Evolutionary conservation across 768 basidiomycete genomes (phyloP).

Genomic region (Lactifluus hygrophoroides): DNA sequence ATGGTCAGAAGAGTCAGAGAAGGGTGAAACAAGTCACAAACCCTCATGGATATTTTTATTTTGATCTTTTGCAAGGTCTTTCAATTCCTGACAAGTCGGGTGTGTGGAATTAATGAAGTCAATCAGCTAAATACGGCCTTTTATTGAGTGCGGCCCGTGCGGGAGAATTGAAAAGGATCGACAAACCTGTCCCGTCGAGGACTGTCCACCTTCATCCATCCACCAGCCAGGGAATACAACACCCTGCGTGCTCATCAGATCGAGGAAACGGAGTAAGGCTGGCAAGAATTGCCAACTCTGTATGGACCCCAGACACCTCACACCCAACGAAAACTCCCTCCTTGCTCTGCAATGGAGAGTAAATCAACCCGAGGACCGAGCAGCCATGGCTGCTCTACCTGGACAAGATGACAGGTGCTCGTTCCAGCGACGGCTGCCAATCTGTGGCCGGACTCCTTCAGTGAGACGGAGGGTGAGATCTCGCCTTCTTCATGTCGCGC

Average conservation of each 20-base stretch:
- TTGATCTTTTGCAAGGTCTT: constrained; percentile 51
- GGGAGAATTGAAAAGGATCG: neutral
- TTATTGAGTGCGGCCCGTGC: too few species aligned
- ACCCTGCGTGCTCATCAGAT: constrained; percentile 39
- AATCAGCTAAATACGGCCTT: constrained; percentile 51
- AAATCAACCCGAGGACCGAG: neutral
- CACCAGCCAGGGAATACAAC: constrained; percentile 94
- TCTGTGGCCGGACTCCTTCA: constrained; percentile 72
- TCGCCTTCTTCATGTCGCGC: constrained; percentile 53
- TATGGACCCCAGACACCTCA: constrained; percentile 93
- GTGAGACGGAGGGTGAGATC: constrained; percentile 44
- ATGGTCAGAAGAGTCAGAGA: neutral
- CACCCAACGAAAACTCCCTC: constrained; percentile 80
- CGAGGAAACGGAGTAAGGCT: neutral
- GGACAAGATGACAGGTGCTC: constrained; percentile 91
- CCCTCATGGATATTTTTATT: constrained; percentile 52
- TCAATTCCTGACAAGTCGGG: constrained; percentile 67
- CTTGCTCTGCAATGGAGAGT: constrained; percentile 46
- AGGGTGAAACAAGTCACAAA: constrained; percentile 24
- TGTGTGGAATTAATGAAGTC: constrained; percentile 94
- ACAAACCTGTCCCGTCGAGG: constrained; percentile 85
- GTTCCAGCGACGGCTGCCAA: constrained; percentile 94
- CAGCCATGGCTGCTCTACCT: constrained; percentile 36
- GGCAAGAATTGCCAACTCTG: constrained; percentile 36
- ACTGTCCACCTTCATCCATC: constrained; percentile 99